A percentile compares a stretch with the other conserved stretches of the same genome.
Evolutionary conservation across 371 early-diverging fungal species (phyloP).

Genomic region (Caulochytrium protostelioides): DNA sequence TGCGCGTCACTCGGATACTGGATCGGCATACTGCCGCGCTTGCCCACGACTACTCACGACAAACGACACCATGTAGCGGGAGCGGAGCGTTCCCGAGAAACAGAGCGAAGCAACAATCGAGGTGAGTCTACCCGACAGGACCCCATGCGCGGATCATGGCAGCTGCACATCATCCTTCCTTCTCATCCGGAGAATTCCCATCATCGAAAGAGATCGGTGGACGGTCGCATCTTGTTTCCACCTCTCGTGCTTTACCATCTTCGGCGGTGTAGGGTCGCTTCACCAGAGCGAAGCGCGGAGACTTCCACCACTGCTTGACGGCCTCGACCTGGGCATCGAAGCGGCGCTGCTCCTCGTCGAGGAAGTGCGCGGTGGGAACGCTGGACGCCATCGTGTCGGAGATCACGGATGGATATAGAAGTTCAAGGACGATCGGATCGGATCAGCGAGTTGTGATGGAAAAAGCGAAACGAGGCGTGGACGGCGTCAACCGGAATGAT

Average conservation of each 20-base stretch:
- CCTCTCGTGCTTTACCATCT: conserved; percentile 12
- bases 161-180: not conserved
- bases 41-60: conserved; percentile 47
- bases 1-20: conserved; percentile 59
- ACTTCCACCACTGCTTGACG: conserved; percentile 74
- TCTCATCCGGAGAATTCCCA: not conserved
- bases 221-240: not conserved
- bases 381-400: no score
- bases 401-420: no score
- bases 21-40: conserved; percentile 60
- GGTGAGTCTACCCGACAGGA: not conserved
- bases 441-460: no score
- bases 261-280: conserved; percentile 82
- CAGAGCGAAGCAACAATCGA: not conserved
- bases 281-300: conserved; percentile 55
- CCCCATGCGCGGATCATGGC: conserved; percentile 1
- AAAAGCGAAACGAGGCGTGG: no score
- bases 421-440: no score
- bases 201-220: not conserved
- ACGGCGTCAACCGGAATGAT: no score
- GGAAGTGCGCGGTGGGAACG: conserved; percentile 5
- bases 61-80: not conserved
- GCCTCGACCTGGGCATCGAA: conserved; percentile 56
- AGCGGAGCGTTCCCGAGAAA: not conserved
- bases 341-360: conserved; percentile 24